A percentile compares a stretch with the other conserved stretches of the same genome.
phyloP scores from a whole-genome alignment of 345 rosid species.

The Turnera subulata region DNA sequence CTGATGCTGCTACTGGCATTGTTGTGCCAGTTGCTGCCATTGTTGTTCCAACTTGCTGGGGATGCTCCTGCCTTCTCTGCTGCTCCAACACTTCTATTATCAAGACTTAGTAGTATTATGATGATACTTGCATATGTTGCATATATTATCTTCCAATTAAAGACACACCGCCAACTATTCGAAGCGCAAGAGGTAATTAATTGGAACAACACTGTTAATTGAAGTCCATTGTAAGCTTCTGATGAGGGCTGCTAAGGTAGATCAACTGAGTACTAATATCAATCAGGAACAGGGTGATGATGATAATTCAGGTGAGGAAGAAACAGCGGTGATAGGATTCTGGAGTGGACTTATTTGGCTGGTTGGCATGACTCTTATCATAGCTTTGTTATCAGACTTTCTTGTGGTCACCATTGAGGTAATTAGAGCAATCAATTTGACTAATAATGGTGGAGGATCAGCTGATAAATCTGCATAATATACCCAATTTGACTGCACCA shows the following conservation, averaged over 20 bases:
- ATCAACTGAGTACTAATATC: background rate
- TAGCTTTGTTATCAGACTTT: constrained; percentile 73
- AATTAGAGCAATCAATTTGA: background rate
- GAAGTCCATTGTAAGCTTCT: background rate
- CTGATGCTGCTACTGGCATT: constrained; percentile 61
- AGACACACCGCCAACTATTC: constrained; percentile 67
- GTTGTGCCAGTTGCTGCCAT: constrained; percentile 70
- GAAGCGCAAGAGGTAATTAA: constrained; percentile 48
- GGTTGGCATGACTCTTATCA: constrained; percentile 68
- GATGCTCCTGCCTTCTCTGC: constrained; percentile 25
- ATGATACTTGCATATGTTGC: constrained; percentile 76
- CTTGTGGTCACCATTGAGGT: constrained; percentile 87
- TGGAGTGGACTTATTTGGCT: constrained; percentile 85
- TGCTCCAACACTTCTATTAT: constrained; percentile 46
- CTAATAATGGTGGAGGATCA: no score
- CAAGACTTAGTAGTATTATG: constrained; percentile 73
- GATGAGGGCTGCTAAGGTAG: no score
- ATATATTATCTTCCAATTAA: constrained; percentile 68
- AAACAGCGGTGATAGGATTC: constrained; percentile 67
- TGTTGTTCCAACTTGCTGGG: constrained; percentile 47
- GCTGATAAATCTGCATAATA: no score
- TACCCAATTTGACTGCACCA: no score
- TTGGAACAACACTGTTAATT: background rate
- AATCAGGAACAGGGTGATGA: constrained; percentile 42
- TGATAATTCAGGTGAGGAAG: constrained; percentile 36